These are phyloP conservation scores for Gliomastix tumulicola DNA, from an alignment of 2,329 filamentous ascomycete genomes.

Conservation along the genomic window DNA sequence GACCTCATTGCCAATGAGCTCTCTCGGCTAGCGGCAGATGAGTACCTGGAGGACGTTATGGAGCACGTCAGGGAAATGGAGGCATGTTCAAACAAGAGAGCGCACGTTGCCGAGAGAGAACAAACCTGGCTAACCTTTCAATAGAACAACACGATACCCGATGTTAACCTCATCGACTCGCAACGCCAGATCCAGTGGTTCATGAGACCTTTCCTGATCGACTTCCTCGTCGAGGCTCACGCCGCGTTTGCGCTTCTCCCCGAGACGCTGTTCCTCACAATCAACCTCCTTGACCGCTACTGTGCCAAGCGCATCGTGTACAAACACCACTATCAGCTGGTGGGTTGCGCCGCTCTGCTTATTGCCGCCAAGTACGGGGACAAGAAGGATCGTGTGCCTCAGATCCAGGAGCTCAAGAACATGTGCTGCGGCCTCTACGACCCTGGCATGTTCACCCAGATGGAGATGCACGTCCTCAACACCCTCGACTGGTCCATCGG, in stretches of 20 bases:
- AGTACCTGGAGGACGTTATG: constrained; percentile 92
- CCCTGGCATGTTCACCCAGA: constrained; percentile 99
- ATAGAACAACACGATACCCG: constrained; percentile 77
- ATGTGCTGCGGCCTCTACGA: constrained; percentile 99
- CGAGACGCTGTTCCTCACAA: constrained; percentile 89
- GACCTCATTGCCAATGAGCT: constrained; percentile 85
- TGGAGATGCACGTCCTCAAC: constrained; percentile 99
- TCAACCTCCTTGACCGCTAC: constrained; percentile 96
- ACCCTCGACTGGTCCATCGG: constrained; percentile 95
- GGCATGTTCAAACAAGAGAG: constrained; percentile 34
- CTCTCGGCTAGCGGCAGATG: constrained; percentile 75
- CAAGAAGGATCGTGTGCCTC: constrained; percentile 97
- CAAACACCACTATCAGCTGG: constrained; percentile 97
- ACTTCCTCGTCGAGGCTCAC: constrained; percentile 96
- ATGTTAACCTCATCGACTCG: constrained; percentile 97
- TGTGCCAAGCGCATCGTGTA: constrained; percentile 97
- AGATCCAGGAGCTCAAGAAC: constrained; percentile 92
- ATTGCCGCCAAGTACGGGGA: constrained; percentile 99
- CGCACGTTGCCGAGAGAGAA: too few relatives aligned
- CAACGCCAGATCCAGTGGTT: constrained; percentile 99
- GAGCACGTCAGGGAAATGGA: constrained; percentile 96
- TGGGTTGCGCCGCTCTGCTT: constrained; percentile 89
- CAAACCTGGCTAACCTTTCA: constrained; percentile 14
- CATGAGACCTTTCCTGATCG: constrained; percentile 96
- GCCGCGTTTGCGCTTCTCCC: constrained; percentile 89